Base-by-base conservation (phyloP, 108 stramenopile genomes). In the Fragilaria radians region DNA sequence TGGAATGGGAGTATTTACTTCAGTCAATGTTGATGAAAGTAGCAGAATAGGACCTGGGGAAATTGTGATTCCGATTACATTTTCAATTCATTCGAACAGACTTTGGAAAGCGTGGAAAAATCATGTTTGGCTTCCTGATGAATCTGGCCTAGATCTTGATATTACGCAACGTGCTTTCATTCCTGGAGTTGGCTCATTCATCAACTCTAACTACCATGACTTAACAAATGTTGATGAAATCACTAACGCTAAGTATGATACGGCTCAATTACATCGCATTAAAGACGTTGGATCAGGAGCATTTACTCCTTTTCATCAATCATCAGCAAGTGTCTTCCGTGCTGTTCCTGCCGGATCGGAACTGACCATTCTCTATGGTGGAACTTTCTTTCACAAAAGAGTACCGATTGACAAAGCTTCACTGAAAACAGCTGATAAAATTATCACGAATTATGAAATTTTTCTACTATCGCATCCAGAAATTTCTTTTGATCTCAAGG, bases 281-380 rank as follows among this genome's bases (percentile, higher is more conserved):
- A 63, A 62, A 26, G 76, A 83, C 59, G 78, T 82, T 1, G 85
- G 83, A 14, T 73, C 79, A 7, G 83, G 83, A 25, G 83, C 85
- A 0, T 83, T 85, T 49, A 71, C 80, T 17, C 75, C 72, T 7
- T 85, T 85, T 59, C 72, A 86, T 63, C 42, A 50, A 26, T 48
- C 79, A 0, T 27, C 34, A 9, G 73, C 88, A 18, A 63, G 79
- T 7, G 24, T 55, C 1, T 25, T 26, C 1, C 48, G 42, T 23
- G 46, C 54, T 18, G 61, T 86, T 22, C 50, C 48, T 17, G 69
- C 81, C 17, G 89, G 89, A 14, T 51, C 59, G 9, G 89, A 90
- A 65, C 72, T 90, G 18, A 77, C 81, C 59, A 85, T 83, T 14
- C 62, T 61, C 49, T 90, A 90, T 59, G 89, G 89, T 11, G 54